Conservation (phyloP, 495 filamentous ascomycete genomes). For the Astrothelium macrocarpum region DNA sequence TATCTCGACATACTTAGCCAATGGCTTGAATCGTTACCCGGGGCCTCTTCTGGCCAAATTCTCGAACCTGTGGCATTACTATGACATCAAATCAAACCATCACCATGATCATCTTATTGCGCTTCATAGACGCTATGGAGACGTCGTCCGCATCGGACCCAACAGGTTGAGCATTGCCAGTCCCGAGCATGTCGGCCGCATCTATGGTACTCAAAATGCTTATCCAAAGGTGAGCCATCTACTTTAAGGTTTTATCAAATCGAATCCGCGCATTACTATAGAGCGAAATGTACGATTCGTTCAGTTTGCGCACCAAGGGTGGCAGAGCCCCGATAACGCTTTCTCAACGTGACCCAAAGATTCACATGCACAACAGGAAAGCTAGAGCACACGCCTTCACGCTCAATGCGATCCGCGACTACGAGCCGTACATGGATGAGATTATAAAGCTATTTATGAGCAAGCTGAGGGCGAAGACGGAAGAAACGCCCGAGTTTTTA, state of each 20-base stretch:
- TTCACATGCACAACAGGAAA: background rate
- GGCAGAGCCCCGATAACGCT: background rate
- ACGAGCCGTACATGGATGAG: background rate
- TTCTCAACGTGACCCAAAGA: background rate
- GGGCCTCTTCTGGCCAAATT: slow-evolving; percentile 20
- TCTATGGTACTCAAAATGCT: slow-evolving; percentile 17
- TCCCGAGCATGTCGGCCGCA: slow-evolving; percentile 15
- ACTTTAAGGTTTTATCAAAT: background rate
- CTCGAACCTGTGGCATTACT: slow-evolving; percentile 16
- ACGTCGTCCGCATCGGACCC: slow-evolving; percentile 36
- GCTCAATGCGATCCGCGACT: background rate
- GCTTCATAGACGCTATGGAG: slow-evolving; percentile 34
- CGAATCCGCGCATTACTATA: background rate
- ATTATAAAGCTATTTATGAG: background rate
- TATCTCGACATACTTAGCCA: background rate
- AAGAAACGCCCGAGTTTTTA: background rate
- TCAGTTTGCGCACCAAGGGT: background rate
- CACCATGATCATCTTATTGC: slow-evolving; percentile 15
- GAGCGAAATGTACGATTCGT: background rate
- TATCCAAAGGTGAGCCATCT: slow-evolving; percentile 20
- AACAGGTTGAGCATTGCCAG: slow-evolving; percentile 32
- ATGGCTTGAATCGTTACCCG: slow-evolving; percentile 4
- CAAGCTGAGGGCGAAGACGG: background rate
- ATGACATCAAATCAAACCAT: slow-evolving; percentile 9
- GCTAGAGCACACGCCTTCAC: background rate